These are phyloP conservation scores for Kwoniella newhampshirensis DNA, from an alignment of 768 basidiomycete genomes.

Conservation along the genomic window DNA sequence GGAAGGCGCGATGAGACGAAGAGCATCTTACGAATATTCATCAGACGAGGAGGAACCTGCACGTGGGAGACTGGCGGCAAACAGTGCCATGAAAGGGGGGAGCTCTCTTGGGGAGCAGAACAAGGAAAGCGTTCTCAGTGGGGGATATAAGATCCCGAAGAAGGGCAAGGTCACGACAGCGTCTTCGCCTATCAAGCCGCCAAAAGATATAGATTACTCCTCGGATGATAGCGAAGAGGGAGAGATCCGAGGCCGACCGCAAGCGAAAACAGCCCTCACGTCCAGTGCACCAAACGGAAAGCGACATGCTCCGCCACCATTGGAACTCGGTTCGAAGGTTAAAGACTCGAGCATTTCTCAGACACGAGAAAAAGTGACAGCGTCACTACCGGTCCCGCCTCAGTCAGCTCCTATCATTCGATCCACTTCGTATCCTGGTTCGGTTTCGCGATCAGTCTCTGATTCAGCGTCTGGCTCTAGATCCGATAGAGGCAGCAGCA, in stretches of 20 bases:
- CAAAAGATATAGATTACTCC: neutral
- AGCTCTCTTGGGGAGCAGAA: too few relatives aligned
- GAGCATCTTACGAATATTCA: constrained; percentile 12
- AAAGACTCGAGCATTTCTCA: too few relatives aligned
- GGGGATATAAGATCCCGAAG: neutral
- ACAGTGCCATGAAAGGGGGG: neutral
- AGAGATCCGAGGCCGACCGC: constrained; percentile 17
- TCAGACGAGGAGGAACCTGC: constrained; percentile 6
- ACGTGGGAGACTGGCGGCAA: neutral
- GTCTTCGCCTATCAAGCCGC: neutral
- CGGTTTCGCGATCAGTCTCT: too few relatives aligned
- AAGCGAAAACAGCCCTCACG: neutral
- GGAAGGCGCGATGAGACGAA: neutral
- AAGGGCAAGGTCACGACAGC: constrained; percentile 4
- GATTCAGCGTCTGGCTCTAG: constrained; percentile 2
- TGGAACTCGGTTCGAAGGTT: neutral
- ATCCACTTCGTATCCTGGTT: neutral
- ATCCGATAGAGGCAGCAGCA: too few relatives aligned
- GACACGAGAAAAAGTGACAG: neutral
- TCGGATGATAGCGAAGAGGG: constrained; percentile 10
- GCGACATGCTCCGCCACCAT: constrained; percentile 1
- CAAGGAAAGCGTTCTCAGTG: neutral
- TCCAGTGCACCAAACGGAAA: too few relatives aligned
- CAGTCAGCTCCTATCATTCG: neutral
- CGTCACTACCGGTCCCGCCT: neutral